These are phyloP conservation scores for Lachancea lanzarotensis DNA, from an alignment of 805 yeast genomes.

Conservation along the genomic window DNA sequence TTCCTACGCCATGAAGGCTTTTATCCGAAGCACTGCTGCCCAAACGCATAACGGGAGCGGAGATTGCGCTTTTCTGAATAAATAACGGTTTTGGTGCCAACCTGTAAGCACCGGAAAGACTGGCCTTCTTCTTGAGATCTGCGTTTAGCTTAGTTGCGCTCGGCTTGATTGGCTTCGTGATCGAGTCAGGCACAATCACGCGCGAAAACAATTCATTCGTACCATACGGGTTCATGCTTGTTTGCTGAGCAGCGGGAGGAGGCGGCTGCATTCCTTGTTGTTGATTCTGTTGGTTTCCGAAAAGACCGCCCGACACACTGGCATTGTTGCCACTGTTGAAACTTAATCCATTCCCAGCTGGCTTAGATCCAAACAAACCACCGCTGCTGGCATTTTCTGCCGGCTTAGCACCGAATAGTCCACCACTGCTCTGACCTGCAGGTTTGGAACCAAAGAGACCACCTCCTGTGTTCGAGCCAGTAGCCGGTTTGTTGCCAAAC, in stretches of 20 bases:
- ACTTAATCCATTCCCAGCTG: conserved; percentile 17
- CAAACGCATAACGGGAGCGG: conserved; percentile 4
- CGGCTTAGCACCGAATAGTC: conserved; percentile 37
- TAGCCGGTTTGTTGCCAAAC: conserved; percentile 43
- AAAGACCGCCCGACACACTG: conserved; percentile 37
- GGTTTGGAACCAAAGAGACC: conserved; percentile 26
- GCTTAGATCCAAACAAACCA: conserved; percentile 36
- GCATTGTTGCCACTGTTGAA: conserved; percentile 7
- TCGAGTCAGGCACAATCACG: conserved; percentile 31
- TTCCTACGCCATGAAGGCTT: not conserved
- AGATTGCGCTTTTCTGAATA: conserved; percentile 15
- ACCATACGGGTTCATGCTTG: conserved; percentile 62
- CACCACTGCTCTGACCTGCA: conserved; percentile 23
- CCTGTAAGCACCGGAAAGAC: conserved; percentile 54
- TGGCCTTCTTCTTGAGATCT: conserved; percentile 50
- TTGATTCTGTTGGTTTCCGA: conserved; percentile 31
- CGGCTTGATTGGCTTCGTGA: conserved; percentile 38
- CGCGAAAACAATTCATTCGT: conserved; percentile 57
- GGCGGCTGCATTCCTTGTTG: conserved; percentile 22
- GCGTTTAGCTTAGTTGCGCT: conserved; percentile 43
- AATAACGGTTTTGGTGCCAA: conserved; percentile 60
- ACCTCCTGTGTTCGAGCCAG: conserved; percentile 20
- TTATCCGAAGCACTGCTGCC: conserved; percentile 2
- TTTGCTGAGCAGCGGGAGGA: conserved; percentile 30
- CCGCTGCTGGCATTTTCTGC: conserved; percentile 30